Conservation (phyloP, 2,329 filamentous ascomycete genomes). For the Nothopassalora personata region DNA sequence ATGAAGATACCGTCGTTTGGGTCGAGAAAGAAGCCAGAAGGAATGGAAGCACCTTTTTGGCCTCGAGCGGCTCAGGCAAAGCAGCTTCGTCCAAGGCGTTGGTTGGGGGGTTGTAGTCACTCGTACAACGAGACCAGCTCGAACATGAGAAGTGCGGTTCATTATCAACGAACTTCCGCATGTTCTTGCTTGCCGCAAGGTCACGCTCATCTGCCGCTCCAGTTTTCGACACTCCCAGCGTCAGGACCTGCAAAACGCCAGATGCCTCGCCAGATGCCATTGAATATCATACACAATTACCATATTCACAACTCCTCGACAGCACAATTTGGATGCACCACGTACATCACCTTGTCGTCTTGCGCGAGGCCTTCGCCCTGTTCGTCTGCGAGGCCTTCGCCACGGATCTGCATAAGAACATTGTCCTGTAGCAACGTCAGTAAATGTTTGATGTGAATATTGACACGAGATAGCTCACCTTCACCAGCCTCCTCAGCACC, state of each 20-base stretch:
- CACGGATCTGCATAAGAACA: constrained; percentile 59
- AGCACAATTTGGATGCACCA: constrained; percentile 89
- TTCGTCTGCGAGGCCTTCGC: constrained; percentile 49
- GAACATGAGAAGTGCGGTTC: no score
- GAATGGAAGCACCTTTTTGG: no score
- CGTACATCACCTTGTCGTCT: constrained; percentile 62
- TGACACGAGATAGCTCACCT: constrained; percentile 54
- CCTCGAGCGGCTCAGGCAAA: no score
- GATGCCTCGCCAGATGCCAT: not conserved
- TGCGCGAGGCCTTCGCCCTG: constrained; percentile 46
- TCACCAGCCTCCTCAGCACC: constrained; percentile 93
- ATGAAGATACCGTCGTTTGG: not conserved
- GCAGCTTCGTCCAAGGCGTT: no score
- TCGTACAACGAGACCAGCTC: no score
- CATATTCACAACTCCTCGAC: constrained; percentile 53
- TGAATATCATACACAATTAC: not conserved
- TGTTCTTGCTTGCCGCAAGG: no score
- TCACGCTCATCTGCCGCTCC: no score
- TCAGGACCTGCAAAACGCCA: not conserved
- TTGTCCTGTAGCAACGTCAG: constrained; percentile 45
- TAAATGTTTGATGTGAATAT: not conserved
- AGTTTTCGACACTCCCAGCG: not conserved
- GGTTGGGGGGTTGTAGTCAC: no score
- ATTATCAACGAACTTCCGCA: no score
- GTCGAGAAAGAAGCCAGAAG: no score